A percentile compares a stretch with the other conserved stretches of the same genome.
Evolutionary conservation across 495 filamentous ascomycete genomes (phyloP).

Genomic region (Penicillium bovifimosum): DNA sequence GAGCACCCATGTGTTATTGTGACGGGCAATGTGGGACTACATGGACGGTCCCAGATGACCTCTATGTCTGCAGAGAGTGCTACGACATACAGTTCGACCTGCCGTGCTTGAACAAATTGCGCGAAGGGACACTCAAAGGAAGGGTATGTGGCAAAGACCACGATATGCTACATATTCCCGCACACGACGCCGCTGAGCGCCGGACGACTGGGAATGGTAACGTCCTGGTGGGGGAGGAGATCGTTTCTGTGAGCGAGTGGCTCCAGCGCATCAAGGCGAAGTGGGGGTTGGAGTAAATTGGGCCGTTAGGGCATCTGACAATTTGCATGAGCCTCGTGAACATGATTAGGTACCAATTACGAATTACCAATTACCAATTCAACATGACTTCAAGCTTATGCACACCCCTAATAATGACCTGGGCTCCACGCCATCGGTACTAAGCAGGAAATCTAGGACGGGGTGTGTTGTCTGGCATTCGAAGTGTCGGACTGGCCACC

Average conservation of each 20-base stretch:
- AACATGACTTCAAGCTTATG: background rate
- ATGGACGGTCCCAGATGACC: slow-evolving; percentile 23
- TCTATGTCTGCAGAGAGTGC: slow-evolving; percentile 36
- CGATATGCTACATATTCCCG: slow-evolving; percentile 31
- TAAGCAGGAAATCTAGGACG: too few species aligned
- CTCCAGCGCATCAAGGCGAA: slow-evolving; percentile 4
- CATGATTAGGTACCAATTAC: too few species aligned
- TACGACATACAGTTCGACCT: slow-evolving; percentile 25
- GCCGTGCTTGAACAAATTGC: slow-evolving; percentile 26
- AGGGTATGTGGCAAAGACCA: slow-evolving; percentile 34
- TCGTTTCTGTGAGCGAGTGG: slow-evolving; percentile 35
- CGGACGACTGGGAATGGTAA: slow-evolving; percentile 17
- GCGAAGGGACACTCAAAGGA: slow-evolving; percentile 19
- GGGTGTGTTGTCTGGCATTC: too few species aligned
- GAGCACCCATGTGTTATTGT: slow-evolving; percentile 7
- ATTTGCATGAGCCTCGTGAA: background rate
- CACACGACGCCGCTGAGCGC: slow-evolving; percentile 23
- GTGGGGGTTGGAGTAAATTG: slow-evolving; percentile 2
- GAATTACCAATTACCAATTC: too few species aligned
- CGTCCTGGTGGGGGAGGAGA: slow-evolving; percentile 27
- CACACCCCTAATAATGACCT: too few species aligned
- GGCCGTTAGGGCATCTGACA: background rate
- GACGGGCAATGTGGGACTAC: slow-evolving; percentile 19
- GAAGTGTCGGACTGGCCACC: too few species aligned
- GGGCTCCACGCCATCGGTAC: too few species aligned